Base-by-base conservation (phyloP, 78 protist genomes). In the Salpingoeca rosetta region DNA sequence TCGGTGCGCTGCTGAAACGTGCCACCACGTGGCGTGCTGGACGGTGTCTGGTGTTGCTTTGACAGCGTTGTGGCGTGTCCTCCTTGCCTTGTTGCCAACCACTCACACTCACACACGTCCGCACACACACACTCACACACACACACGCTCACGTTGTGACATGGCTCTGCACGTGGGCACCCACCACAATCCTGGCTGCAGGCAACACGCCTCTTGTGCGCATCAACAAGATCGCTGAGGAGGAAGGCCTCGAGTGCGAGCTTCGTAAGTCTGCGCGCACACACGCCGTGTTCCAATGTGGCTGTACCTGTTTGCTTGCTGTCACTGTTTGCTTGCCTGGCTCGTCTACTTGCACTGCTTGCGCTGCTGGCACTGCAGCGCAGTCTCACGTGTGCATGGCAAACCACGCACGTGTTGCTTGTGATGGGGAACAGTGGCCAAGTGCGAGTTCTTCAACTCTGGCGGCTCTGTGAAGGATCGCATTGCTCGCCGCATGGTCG, bases 381-480 rank as follows among this genome's bases (percentile, higher is more conserved):
- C n/a, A n/a, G n/a, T n/a, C n/a, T n/a, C n/a, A n/a, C n/a, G n/a
- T n/a, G 72, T 56, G n/a, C 22, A 11, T 56, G 22, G 22, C 72
- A 56, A 11, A 22, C 72, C n/a, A 56, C 72, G 22, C 72, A 25
- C 72, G 72, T 56, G 72, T 56, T 56, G n/a, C n/a, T n/a, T n/a
- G n/a, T n/a, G n/a, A n/a, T 56, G 72, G 72, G n/a, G 36, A 0
- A 85, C 84, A 86, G 88, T 92, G 42, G 97, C 96, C 43, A 96
- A 98, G 94, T 92, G 96, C 88, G 99, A 98, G 92, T 94, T 88
- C 76, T 88, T 94, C 90, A 98, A 98, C 87, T 94, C 98, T 36
- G 99, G 98, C 26, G 97, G 97, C 35, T 90, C 95, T 22, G 97
- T 96, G 40, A 98, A 98, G 93, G 98, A 95, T 82, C 84, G 97